phyloP scores from a whole-genome alignment of 129 eudicot genomes.

The Solidago caesia region DNA sequence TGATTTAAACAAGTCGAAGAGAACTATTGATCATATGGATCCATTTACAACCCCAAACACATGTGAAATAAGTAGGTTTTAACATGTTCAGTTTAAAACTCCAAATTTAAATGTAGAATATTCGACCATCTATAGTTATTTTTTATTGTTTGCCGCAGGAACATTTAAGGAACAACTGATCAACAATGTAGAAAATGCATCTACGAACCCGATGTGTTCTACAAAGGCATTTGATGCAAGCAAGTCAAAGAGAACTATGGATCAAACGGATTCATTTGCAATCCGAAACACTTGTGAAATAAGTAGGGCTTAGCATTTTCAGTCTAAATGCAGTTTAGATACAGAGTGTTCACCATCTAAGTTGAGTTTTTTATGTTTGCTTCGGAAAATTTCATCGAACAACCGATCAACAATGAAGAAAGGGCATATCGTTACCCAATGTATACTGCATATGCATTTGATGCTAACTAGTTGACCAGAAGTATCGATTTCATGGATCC shows the following conservation, averaged over 20 bases:
- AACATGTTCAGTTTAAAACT: too few relatives aligned
- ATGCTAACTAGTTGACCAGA: too few relatives aligned
- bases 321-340: too few relatives aligned
- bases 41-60: too few relatives aligned
- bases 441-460: too few relatives aligned
- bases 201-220: not conserved
- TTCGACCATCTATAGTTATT: not conserved
- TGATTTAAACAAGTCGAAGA: not conserved
- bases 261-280: not conserved
- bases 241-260: not conserved
- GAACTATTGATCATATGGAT: not conserved
- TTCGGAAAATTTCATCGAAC: slow-evolving; percentile 33
- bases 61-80: too few relatives aligned
- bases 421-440: too few relatives aligned
- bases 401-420: slow-evolving; percentile 16
- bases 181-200: not conserved
- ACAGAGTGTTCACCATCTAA: too few relatives aligned
- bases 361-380: slow-evolving; percentile 2
- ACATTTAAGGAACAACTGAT: slow-evolving; percentile 39
- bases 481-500: too few relatives aligned
- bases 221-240: not conserved
- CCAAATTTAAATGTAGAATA: too few relatives aligned
- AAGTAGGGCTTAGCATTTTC: too few relatives aligned
- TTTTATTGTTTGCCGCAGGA: not conserved
- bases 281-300: too few relatives aligned